Evolutionary conservation across 2,329 filamentous ascomycete genomes (phyloP).

Genomic region (Ophiostoma sp.): DNA sequence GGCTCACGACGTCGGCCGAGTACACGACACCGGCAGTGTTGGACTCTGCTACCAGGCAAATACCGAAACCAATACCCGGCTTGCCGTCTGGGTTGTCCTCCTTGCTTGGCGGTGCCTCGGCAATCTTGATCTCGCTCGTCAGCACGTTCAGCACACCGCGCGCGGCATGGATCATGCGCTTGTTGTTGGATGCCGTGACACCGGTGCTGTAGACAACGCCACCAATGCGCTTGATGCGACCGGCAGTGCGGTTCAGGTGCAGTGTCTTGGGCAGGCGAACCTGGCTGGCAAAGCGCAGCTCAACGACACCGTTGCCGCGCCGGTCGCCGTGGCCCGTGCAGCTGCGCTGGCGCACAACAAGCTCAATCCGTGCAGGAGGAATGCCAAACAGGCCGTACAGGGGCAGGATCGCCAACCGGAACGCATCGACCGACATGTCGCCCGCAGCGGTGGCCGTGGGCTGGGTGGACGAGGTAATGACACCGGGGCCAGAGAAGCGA

Average conservation of each 20-base stretch:
- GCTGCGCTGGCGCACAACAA: constrained; percentile 73
- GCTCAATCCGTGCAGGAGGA: constrained; percentile 68
- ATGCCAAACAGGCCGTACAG: constrained; percentile 90
- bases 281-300: constrained; percentile 88
- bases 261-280: constrained; percentile 89
- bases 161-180: constrained; percentile 87
- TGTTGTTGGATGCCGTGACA: constrained; percentile 88
- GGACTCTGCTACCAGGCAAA: constrained; percentile 89
- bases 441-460: constrained; percentile 31
- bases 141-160: constrained; percentile 81
- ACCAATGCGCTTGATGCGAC: constrained; percentile 78
- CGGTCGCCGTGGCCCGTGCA: constrained; percentile 69
- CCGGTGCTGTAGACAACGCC: constrained; percentile 93
- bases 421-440: constrained; percentile 86
- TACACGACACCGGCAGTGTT: constrained; percentile 70
- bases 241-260: constrained; percentile 74
- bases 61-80: constrained; percentile 83
- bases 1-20: constrained; percentile 74
- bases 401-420: constrained; percentile 86
- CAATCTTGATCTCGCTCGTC: constrained; percentile 85
- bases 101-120: constrained; percentile 45
- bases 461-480: constrained; percentile 82
- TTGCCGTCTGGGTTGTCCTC: constrained; percentile 57
- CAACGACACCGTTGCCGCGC: constrained; percentile 86
- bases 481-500: constrained; percentile 80